phyloP scores from a whole-genome alignment of 2,329 filamentous ascomycete species.

The Cryphonectria nitschkei region DNA sequence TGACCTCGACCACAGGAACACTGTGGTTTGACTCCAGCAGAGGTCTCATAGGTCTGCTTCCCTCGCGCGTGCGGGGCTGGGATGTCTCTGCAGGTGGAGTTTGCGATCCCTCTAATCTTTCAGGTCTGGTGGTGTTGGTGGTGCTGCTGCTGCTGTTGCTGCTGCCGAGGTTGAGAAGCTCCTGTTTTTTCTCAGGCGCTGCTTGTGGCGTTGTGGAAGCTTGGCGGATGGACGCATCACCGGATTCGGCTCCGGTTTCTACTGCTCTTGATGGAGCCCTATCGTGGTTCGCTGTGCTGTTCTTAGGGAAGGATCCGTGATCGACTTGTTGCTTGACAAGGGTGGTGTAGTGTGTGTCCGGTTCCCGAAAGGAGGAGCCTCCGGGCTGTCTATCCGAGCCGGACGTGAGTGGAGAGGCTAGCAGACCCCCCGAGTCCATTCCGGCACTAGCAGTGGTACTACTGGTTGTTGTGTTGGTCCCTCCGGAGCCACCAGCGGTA shows the following conservation, averaged over 20 bases:
- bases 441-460: conserved; percentile 24
- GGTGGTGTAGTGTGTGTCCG: not conserved
- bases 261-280: not conserved
- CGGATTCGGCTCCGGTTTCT: not conserved
- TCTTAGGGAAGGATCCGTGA: conserved; percentile 1
- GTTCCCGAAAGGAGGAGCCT: not conserved
- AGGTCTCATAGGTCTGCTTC: not conserved
- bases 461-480: not conserved
- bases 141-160: not conserved
- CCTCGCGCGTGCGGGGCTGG: conserved; percentile 11
- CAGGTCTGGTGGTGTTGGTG: not conserved
- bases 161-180: no score
- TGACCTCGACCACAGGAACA: conserved; percentile 21
- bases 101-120: conserved; percentile 2
- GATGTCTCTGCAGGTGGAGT: not conserved
- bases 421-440: conserved; percentile 32
- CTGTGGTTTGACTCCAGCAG: conserved; percentile 6
- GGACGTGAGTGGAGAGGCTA: conserved; percentile 35
- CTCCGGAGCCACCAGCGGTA: conserved; percentile 12
- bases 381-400: conserved; percentile 32
- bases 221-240: not conserved
- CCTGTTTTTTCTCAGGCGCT: not conserved
- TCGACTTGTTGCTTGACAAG: conserved; percentile 4
- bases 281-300: not conserved
- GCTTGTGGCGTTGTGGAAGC: conserved; percentile 11